A percentile compares a stretch with the other conserved stretches of the same genome.
Evolutionary conservation across 306 rosid species (phyloP).

Genomic region (Cicer bijugum): DNA sequence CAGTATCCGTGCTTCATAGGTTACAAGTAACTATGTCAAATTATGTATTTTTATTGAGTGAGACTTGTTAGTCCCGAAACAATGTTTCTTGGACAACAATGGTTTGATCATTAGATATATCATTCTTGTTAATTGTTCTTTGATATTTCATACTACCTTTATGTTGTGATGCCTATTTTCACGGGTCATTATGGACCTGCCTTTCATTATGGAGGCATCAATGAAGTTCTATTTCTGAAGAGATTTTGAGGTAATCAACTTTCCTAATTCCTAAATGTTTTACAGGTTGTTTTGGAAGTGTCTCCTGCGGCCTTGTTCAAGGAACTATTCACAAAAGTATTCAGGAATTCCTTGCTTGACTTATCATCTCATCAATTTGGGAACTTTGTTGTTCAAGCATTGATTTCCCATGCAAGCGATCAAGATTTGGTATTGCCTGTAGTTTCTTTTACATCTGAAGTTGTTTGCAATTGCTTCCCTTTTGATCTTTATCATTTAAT

Average conservation of each 20-base stretch:
- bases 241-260: conserved; percentile 18
- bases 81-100: conserved; percentile 12
- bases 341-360: conserved; percentile 72
- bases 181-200: conserved; percentile 26
- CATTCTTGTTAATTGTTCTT: conserved; percentile 25
- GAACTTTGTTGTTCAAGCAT: conserved; percentile 88
- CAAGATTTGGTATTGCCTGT: conserved; percentile 62
- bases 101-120: conserved; percentile 39
- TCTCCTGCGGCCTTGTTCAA: conserved; percentile 78
- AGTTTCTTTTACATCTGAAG: conserved; percentile 15
- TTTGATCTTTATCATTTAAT: conserved; percentile 19
- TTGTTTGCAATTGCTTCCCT: conserved; percentile 21
- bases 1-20: too few species aligned
- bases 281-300: conserved; percentile 93
- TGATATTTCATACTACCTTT: conserved; percentile 16
- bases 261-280: conserved; percentile 39
- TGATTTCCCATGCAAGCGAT: conserved; percentile 67
- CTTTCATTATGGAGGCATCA: conserved; percentile 10
- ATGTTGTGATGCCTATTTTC: conserved; percentile 21
- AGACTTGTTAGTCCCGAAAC: conserved; percentile 10
- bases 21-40: neutral
- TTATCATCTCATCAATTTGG: conserved; percentile 86
- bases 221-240: conserved; percentile 24
- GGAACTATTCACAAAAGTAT: conserved; percentile 66
- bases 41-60: conserved; percentile 1